Evolutionary conservation across 495 filamentous ascomycete genomes (phyloP), one percentile per base, ranked within the genome.

Genomic region (Penicillium cosmopolitanum): DNA sequence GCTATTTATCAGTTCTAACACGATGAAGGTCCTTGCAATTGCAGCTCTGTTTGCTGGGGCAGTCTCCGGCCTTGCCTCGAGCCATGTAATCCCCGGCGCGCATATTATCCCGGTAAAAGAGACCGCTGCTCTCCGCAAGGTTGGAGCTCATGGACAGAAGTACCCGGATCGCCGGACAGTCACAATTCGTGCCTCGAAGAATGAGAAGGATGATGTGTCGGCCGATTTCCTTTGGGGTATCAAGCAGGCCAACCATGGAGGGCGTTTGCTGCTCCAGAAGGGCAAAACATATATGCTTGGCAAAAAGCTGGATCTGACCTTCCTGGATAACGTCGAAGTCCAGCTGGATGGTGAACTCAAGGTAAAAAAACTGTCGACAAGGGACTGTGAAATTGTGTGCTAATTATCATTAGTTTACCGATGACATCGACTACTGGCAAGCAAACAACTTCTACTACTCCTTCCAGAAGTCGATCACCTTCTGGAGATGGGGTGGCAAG

Each of bases 381-480:
- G 5, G 8, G 0, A 6, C 28, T 6, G 28, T 9, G 0, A 1
- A 31, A 6, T 8, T 31, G 28, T 57, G 5, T 34, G 25, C 23
- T 18, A 36, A 18, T n/a, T 33, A 4, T 19, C 15, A 11, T 4
- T 50, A 80, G 74, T 87, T 86, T 70, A 86, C 84, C 40, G 76
- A 86, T 54, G 77, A 86, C 55, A 80, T 84, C 38, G 64, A 70
- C 13, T 86, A 82, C 70, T 87, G 84, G 84, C 83, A 85, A 70
- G 73, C 66, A 15, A 81, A 85, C 62, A 71, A 83, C 61, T 86
- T 83, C 68, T 77, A 68, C 55, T 80, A 84, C 56, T 70, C 76
- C 13, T 86, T 85, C 74, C 83, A 85, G 56, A 83, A 84, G 64
- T 83, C 78, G 10, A 80, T 85, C 51, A 80, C 81, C n/a, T 85